Evolutionary conservation across 1,139 yeast genomes (phyloP), one percentile per base, ranked within the genome.

Genomic region (Protomyces lactucae-debilis): DNA sequence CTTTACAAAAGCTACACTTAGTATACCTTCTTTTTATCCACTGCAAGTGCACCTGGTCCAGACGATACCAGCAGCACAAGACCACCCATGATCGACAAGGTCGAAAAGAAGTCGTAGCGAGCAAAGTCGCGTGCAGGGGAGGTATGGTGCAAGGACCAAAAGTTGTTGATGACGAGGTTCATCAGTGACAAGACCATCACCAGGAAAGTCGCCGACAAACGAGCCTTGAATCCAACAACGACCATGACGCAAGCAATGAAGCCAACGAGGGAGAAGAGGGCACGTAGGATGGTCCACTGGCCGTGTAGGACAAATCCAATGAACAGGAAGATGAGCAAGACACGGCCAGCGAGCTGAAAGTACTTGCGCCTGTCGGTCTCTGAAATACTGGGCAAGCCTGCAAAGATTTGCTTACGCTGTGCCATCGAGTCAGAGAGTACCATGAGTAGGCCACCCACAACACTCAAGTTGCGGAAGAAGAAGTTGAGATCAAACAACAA

Each of bases 21-120:
- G 55, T 89, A 87, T 80, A 93, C 93, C 80, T 93, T 92, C 87
- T 93, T 93, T 77, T 91, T 97, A 75, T 93, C 99, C 68, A 93
- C 79, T 45, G 97, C 88, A 70, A 92, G 81, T 72, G 89, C 95
- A 60, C 99, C 99, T 52, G 99, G 98, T 69, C 99, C 99, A 8
- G 97, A 90, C 77, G 88, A 90, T 69, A 90, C 97, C 69, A 95
- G 88, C 71, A 93, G 80, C 69, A 93, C 78, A 70, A 93, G 83
- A 1, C 98, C 99, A 64, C 99, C 99, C 66, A 93, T 93, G 75
- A 93, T 93, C 67, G 96, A 87, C 73, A 93, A 81, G 54, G 96
- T 90, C 78, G 93, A 99, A 82, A 89, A 93, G 76, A 89, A 90
- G 65, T 69, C 98, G 76, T 92, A 93, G 75, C 90, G 88, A 75